These are phyloP conservation scores for Epichloe hybrida DNA, from an alignment of 2,329 filamentous ascomycete species.

Conservation along the genomic window DNA sequence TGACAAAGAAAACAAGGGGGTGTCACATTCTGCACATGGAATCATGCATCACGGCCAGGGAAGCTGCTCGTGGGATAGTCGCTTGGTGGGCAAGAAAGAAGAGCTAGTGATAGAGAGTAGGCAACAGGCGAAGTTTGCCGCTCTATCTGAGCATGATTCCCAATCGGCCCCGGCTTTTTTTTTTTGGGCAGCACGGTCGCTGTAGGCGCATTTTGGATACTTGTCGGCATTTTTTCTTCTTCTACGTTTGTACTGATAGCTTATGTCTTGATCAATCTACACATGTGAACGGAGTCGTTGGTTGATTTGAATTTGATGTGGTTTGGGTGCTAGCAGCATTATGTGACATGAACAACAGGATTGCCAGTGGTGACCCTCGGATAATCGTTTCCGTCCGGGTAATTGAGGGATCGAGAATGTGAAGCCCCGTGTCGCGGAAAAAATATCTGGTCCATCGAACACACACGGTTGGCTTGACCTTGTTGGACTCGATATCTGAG, in stretches of 20 bases:
- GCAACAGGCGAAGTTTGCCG: no score
- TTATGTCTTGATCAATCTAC: slow-evolving; percentile 14
- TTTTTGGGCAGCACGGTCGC: slow-evolving; percentile 1
- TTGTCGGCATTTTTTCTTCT: slow-evolving; percentile 1
- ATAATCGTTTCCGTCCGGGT: no score
- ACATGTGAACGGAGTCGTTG: neutral
- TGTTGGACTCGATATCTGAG: no score
- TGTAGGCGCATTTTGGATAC: slow-evolving; percentile 8
- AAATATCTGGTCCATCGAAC: no score
- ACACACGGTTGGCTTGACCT: no score
- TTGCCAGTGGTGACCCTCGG: no score
- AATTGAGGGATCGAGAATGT: no score
- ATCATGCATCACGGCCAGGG: neutral
- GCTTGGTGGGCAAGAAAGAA: neutral
- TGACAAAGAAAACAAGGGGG: neutral
- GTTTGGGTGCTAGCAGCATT: no score
- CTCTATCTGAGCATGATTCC: neutral
- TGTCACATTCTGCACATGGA: slow-evolving; percentile 1
- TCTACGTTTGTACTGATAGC: slow-evolving; percentile 8
- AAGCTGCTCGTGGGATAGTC: neutral
- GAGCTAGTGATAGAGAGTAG: neutral
- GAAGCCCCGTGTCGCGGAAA: no score
- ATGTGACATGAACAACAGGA: no score
- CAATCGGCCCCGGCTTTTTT: neutral
- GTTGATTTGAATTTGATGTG: no score